These are phyloP conservation scores for Teunomyces panamensis DNA, from an alignment of 805 yeast genomes.

Conservation along the genomic window DNA sequence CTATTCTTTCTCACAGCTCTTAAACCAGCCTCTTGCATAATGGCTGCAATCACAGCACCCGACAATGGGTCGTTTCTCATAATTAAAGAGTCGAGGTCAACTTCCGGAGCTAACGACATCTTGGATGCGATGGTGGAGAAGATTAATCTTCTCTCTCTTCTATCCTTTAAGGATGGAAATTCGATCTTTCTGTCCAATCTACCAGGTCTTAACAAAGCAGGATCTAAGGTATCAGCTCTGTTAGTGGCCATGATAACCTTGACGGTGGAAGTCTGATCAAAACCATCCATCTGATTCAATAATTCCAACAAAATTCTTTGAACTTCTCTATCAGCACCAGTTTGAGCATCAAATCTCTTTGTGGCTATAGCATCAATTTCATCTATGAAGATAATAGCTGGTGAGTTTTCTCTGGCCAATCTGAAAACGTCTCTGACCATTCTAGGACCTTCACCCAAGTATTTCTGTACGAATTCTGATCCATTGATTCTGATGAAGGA, in stretches of 20 bases:
- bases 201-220: slow-evolving; percentile 97
- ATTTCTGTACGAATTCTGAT: slow-evolving; percentile 96
- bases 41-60: slow-evolving; percentile 97
- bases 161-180: slow-evolving; percentile 92
- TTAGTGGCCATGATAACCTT: slow-evolving; percentile 99
- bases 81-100: slow-evolving; percentile 89
- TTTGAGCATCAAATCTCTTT: slow-evolving; percentile 98
- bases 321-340: slow-evolving; percentile 99
- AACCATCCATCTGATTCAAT: slow-evolving; percentile 98
- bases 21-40: slow-evolving; percentile 99
- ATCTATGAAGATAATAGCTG: slow-evolving; percentile 95
- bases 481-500: slow-evolving; percentile 96
- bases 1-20: slow-evolving; percentile 98
- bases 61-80: slow-evolving; percentile 95
- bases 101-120: slow-evolving; percentile 98
- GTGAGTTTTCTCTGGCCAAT: slow-evolving; percentile 95
- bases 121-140: slow-evolving; percentile 94
- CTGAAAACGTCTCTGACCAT: slow-evolving; percentile 99
- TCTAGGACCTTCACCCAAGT: slow-evolving; percentile 98
- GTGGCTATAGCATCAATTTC: slow-evolving; percentile 99
- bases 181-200: slow-evolving; percentile 97
- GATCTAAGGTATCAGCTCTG: slow-evolving; percentile 96
- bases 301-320: slow-evolving; percentile 95
- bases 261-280: slow-evolving; percentile 91
- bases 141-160: slow-evolving; percentile 96